Evolutionary conservation across 345 rosid species (phyloP), one percentile per base, ranked within the genome.

Genomic region (Murraya koenigii): DNA sequence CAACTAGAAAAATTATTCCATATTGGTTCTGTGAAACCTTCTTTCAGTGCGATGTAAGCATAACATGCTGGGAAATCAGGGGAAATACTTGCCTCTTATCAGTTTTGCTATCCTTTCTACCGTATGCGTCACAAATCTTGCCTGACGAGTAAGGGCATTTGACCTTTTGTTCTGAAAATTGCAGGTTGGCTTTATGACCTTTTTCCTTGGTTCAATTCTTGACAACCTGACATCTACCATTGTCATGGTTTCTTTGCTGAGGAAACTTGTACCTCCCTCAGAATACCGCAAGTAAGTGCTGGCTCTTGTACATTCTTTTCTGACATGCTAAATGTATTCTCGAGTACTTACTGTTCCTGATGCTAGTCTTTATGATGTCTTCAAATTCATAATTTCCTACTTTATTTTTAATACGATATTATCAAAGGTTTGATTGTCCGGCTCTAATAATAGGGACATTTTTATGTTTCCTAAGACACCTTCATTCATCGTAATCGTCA

Each of bases 221-320:
- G 99, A 96, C 85, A 96, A 96, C 82, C 82, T 96, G 86, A 96
- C 99, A 49, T 89, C 98, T 35, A 96, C 99, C 47, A 94, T 96
- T 78, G 89, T 96, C 78, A 96, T 94, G 99, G 97, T 96, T 77
- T 96, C 99, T 78, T 84, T 94, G 66, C 71, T 92, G 87, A 90
- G 97, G 89, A 96, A 92, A 80, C 87, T 92, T 71, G 90, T 94
- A 69, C 97, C 98, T 75, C 88, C 86, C 64, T 94, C 98, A 23
- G 98, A 96, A 78, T 96, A 87, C 85, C 95, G 98, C 90, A 96
- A 89, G 97, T 96, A 92, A 65, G 95, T 87, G 56, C 75, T 66
- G 71, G 58, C 22, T 41, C 58, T n/a, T 22, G 15, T 62, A 6
- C 32, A 9, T n/a, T 44, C 30, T 41, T 28, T 62, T 26, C 60